Percentiles rank a stretch among this genome's conserved stretches.
phyloP scores from a whole-genome alignment of 345 rosid species.

The Eucalyptus pauciflora region DNA sequence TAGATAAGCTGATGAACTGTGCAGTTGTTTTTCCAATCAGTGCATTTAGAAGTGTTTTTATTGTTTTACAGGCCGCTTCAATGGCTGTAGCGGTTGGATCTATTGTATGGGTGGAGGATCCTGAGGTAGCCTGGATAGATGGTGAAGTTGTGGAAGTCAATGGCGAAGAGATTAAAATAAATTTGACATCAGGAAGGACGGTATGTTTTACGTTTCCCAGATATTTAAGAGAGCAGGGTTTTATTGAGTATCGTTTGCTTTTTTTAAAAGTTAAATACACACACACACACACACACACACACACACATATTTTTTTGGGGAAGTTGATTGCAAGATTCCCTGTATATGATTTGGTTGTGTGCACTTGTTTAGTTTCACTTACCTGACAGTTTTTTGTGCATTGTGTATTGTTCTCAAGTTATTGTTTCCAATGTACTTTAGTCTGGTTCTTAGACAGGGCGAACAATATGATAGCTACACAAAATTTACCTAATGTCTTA shows the following conservation, averaged over 20 bases:
- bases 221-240: background rate
- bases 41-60: background rate
- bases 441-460: background rate
- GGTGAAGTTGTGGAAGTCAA: conserved; percentile 65
- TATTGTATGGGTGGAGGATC: conserved; percentile 80
- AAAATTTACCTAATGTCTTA: background rate
- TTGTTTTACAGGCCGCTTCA: background rate
- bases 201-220: conserved; percentile 17
- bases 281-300: background rate
- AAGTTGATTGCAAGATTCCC: background rate
- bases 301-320: background rate
- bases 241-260: background rate
- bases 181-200: conserved; percentile 49
- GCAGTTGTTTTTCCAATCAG: background rate
- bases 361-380: background rate
- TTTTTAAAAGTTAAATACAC: background rate
- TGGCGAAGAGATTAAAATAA: conserved; percentile 43
- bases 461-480: background rate
- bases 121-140: conserved; percentile 78
- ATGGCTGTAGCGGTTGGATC: conserved; percentile 41
- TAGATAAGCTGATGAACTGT: background rate
- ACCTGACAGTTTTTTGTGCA: background rate
- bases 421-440: background rate
- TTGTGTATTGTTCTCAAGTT: background rate
- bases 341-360: background rate